Evolutionary conservation across 257 asterid species (phyloP).

Genomic region (Cynanchum wilfordii): DNA sequence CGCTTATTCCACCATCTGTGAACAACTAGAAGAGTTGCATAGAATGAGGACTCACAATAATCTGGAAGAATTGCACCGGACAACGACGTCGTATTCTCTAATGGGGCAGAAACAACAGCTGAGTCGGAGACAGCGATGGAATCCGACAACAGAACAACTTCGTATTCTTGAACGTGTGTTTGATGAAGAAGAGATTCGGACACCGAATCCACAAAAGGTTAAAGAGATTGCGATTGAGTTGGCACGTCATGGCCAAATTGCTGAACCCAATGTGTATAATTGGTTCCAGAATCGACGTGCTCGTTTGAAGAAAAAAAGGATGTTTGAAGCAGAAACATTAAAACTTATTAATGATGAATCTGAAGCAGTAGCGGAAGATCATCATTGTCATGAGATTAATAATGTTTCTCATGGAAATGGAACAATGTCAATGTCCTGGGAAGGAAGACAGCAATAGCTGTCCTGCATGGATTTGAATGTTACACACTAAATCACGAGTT

Average conservation of each 20-base stretch:
- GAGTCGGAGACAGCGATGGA: constrained; percentile 26
- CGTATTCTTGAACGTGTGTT: constrained; percentile 20
- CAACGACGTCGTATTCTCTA: not conserved
- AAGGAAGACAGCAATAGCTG: too few species aligned
- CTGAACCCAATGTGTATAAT: constrained; percentile 29
- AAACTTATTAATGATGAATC: not conserved
- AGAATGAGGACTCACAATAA: not conserved
- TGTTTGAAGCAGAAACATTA: not conserved
- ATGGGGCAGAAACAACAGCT: constrained; percentile 8
- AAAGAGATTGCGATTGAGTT: constrained; percentile 24
- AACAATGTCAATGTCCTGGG: not conserved
- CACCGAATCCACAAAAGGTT: constrained; percentile 25
- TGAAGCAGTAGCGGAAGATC: not conserved
- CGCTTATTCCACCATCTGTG: constrained; percentile 68
- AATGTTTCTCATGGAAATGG: not conserved
- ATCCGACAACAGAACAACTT: constrained; percentile 23
- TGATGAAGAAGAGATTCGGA: constrained; percentile 16
- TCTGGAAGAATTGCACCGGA: not conserved
- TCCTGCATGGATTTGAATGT: too few species aligned
- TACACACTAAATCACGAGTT: too few species aligned
- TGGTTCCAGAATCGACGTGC: constrained; percentile 44
- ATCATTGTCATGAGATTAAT: not conserved
- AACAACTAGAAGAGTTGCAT: constrained; percentile 71
- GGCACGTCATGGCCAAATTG: constrained; percentile 28
- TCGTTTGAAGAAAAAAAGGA: constrained; percentile 23